phyloP scores from a whole-genome alignment of 1,284 basidiomycete genomes.

The Meripilus lineatus region DNA sequence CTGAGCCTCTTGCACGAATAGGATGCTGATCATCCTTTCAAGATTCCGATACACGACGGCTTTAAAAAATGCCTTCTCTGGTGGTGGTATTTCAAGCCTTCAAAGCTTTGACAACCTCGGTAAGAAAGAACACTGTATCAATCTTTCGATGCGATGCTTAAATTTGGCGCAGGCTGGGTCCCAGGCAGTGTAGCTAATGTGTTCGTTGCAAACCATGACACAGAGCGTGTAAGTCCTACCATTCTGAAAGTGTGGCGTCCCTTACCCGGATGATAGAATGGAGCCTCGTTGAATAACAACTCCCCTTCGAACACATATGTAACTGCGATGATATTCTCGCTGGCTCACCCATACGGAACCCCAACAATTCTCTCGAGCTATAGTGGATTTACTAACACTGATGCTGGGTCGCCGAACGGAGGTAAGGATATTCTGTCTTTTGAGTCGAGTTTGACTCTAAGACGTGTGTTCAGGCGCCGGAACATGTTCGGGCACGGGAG shows the following conservation, averaged over 20 bases:
- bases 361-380: slow-evolving; percentile 64
- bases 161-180: slow-evolving; percentile 50
- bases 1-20: not conserved
- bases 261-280: slow-evolving; percentile 41
- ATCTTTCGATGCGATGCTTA: not conserved
- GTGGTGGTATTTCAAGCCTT: slow-evolving; percentile 45
- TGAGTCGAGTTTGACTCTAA: not conserved
- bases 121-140: slow-evolving; percentile 15
- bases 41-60: slow-evolving; percentile 62
- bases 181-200: slow-evolving; percentile 51
- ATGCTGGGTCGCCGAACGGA: slow-evolving; percentile 47
- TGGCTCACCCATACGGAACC: slow-evolving; percentile 64
- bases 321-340: slow-evolving; percentile 56
- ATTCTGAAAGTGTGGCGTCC: no score
- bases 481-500: slow-evolving; percentile 49
- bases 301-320: slow-evolving; percentile 64
- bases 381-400: slow-evolving; percentile 39
- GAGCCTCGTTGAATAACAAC: slow-evolving; percentile 48
- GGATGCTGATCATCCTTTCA: not conserved
- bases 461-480: slow-evolving; percentile 35
- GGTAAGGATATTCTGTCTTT: slow-evolving; percentile 18
- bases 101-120: slow-evolving; percentile 53
- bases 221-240: slow-evolving; percentile 46
- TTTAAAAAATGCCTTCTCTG: slow-evolving; percentile 46
- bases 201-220: slow-evolving; percentile 69